Evolutionary conservation across 192 early-diverging fungal species (phyloP).

Genomic region (Podila minutissima): DNA sequence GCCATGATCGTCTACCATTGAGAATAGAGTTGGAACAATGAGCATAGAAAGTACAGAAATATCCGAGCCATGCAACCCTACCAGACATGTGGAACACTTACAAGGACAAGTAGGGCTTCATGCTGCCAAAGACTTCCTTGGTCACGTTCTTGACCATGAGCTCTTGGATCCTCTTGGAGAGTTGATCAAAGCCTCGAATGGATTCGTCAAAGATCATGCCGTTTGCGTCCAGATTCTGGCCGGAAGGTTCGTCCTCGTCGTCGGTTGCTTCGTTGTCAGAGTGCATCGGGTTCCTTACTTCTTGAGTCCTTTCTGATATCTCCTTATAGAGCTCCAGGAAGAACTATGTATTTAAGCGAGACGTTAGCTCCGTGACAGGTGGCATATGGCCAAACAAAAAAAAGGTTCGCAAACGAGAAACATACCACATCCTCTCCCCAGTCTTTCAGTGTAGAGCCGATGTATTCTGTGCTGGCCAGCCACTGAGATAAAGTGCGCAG

Average conservation of each 20-base stretch:
- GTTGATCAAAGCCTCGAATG: constrained; percentile 36
- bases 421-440: constrained; percentile 68
- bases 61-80: no score
- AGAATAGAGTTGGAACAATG: background rate
- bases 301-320: constrained; percentile 35
- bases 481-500: constrained; percentile 62
- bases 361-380: no score
- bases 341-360: constrained; percentile 40
- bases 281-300: constrained; percentile 14
- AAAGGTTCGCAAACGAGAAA: background rate
- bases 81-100: constrained; percentile 11
- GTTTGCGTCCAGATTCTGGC: constrained; percentile 23
- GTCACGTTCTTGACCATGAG: constrained; percentile 55
- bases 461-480: constrained; percentile 58
- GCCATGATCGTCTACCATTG: constrained; percentile 54
- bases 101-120: constrained; percentile 57
- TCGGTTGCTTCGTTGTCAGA: constrained; percentile 37
- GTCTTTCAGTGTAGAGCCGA: constrained; percentile 54
- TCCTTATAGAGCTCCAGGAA: constrained; percentile 62
- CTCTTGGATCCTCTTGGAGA: constrained; percentile 54
- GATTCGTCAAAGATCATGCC: constrained; percentile 60
- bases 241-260: constrained; percentile 6
- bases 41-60: background rate
- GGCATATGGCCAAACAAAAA: background rate
- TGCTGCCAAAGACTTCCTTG: constrained; percentile 55